A percentile compares a stretch with the other conserved stretches of the same genome.
Evolutionary conservation across 495 filamentous ascomycete species (phyloP).

Genomic region (Trichoderma virens): DNA sequence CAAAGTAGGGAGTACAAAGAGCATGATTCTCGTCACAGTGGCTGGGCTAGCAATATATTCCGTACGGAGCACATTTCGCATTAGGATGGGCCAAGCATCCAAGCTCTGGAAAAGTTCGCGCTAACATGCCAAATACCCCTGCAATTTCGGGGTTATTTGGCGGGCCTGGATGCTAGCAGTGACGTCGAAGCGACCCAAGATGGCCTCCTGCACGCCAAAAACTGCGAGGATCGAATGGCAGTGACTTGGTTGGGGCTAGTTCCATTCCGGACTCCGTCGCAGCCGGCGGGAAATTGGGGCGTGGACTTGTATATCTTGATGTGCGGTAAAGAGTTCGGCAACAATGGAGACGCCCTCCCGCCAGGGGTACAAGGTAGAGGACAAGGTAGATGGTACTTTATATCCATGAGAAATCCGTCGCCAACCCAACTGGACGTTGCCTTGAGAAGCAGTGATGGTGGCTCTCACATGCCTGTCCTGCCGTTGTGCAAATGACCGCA

Average conservation of each 20-base stretch:
- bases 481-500: background rate
- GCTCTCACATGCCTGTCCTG: background rate
- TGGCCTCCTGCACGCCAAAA: background rate
- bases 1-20: background rate
- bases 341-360: background rate
- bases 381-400: background rate
- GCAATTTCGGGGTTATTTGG: constrained; percentile 6
- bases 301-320: background rate
- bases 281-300: constrained; percentile 5
- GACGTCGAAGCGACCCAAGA: constrained; percentile 5
- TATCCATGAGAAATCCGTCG: background rate
- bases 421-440: constrained; percentile 2
- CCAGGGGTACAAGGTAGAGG: background rate
- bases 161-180: background rate
- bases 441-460: background rate
- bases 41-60: background rate
- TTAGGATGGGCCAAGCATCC: background rate
- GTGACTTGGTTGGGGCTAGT: background rate
- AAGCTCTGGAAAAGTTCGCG: background rate
- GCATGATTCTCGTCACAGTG: background rate
- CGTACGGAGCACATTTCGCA: constrained; percentile 2
- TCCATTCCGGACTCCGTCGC: background rate
- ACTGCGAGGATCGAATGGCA: background rate
- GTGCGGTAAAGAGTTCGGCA: constrained; percentile 4
- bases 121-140: background rate